Percentiles rank a stretch among this genome's conserved stretches.
These are phyloP conservation scores for Prunus campanulata DNA, from an alignment of 306 rosid species.

Conservation along the genomic window DNA sequence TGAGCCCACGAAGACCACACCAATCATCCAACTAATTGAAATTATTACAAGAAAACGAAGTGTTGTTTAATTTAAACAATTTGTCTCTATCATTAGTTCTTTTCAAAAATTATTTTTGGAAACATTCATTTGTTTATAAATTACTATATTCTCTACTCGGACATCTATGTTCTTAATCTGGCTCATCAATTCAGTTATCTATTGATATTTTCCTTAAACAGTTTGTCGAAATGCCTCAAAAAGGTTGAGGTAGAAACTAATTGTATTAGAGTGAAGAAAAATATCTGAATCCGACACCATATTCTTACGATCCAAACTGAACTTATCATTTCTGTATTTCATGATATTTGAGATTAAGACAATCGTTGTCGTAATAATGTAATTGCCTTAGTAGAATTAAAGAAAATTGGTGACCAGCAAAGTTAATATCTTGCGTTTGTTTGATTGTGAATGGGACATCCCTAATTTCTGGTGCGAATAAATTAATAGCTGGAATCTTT, in stretches of 20 bases:
- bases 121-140: not conserved
- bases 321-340: not conserved
- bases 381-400: not conserved
- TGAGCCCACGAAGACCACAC: not conserved
- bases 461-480: not conserved
- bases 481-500: not conserved
- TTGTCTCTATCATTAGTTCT: not conserved
- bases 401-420: not conserved
- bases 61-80: not conserved
- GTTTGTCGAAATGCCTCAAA: not conserved
- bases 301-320: not conserved
- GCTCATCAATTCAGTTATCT: no score
- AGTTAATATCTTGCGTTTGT: not conserved
- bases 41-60: not conserved
- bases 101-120: not conserved
- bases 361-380: not conserved
- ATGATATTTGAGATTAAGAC: not conserved
- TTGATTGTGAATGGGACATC: not conserved
- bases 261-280: not conserved
- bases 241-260: not conserved
- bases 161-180: no score
- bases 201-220: no score
- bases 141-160: no score
- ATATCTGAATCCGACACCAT: not conserved
- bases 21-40: not conserved